A percentile compares a stretch with the other conserved stretches of the same genome.
phyloP scores from a whole-genome alignment of 2,329 filamentous ascomycete genomes.

The Diaporthe destruens region DNA sequence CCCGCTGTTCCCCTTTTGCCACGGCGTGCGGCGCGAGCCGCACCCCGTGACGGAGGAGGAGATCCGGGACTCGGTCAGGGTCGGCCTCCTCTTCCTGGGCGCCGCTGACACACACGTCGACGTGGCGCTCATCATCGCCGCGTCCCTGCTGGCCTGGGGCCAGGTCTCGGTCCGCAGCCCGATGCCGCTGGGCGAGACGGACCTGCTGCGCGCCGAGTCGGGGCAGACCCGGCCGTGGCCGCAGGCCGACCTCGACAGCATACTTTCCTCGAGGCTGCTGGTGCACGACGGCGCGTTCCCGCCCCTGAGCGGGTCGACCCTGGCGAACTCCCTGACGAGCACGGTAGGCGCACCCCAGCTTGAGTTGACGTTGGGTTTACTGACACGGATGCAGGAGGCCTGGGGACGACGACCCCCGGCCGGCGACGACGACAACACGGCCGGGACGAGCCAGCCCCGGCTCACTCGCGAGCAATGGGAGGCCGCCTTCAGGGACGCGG shows the following conservation, averaged over 20 bases:
- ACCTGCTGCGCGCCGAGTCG: neutral
- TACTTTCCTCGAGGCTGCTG: neutral
- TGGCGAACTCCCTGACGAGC: neutral
- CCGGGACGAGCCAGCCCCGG: neutral
- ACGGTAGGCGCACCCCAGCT: constrained; percentile 6
- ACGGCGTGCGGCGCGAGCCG: neutral
- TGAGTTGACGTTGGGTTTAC: neutral
- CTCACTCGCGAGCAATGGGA: neutral
- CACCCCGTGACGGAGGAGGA: neutral
- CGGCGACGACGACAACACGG: no score
- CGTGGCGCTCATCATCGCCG: neutral
- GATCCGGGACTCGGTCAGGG: neutral
- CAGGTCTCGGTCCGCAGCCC: neutral
- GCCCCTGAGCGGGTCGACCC: neutral
- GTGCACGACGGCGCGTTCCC: neutral
- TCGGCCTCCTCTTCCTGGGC: neutral
- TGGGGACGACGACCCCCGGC: neutral
- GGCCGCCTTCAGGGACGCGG: neutral
- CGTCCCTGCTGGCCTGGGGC: neutral
- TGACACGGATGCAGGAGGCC: neutral
- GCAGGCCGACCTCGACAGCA: neutral
- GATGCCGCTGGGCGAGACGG: neutral
- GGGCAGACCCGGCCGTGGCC: neutral
- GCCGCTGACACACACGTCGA: neutral
- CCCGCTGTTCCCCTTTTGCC: neutral